A percentile compares a stretch with the other conserved stretches of the same genome.
Evolutionary conservation across 2,329 filamentous ascomycete species (phyloP).

Genomic region (Aspergillus sergii): DNA sequence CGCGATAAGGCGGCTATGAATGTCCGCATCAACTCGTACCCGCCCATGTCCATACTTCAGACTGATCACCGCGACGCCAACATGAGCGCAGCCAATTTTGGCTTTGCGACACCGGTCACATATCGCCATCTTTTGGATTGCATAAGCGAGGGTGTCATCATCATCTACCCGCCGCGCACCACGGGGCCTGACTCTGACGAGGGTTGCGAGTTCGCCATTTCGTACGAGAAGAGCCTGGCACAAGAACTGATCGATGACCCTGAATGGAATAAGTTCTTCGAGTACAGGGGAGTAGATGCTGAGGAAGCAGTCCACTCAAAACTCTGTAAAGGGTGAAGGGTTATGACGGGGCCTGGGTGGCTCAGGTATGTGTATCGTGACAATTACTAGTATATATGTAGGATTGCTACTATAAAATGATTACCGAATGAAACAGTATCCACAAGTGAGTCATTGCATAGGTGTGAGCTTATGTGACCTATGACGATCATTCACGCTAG

Average conservation of each 20-base stretch:
- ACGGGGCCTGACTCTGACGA: conserved; percentile 33
- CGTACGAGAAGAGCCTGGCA: conserved; percentile 38
- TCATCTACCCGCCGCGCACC: conserved; percentile 34
- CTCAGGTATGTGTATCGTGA: not conserved
- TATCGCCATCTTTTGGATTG: conserved; percentile 39
- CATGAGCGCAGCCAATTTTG: conserved; percentile 37
- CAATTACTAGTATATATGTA: not conserved
- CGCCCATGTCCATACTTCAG: conserved; percentile 39
- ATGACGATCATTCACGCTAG: not conserved
- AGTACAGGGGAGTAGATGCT: conserved; percentile 41
- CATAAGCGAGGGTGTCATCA: conserved; percentile 25
- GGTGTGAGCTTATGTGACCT: not conserved
- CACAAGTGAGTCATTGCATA: not conserved
- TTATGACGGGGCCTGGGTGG: not conserved
- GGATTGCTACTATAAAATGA: not conserved
- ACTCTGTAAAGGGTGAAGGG: too few species aligned
- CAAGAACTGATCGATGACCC: conserved; percentile 36
- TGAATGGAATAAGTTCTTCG: conserved; percentile 43
- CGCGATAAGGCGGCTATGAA: conserved; percentile 42
- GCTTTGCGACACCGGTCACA: conserved; percentile 37
- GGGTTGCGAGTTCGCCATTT: conserved; percentile 39
- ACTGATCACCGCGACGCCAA: conserved; percentile 42
- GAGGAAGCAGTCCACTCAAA: not conserved
- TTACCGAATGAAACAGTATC: not conserved
- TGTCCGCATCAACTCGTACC: conserved; percentile 37